Base-by-base conservation (phyloP, 192 early-diverging fungal species). In the Lobulomyces angularis region DNA sequence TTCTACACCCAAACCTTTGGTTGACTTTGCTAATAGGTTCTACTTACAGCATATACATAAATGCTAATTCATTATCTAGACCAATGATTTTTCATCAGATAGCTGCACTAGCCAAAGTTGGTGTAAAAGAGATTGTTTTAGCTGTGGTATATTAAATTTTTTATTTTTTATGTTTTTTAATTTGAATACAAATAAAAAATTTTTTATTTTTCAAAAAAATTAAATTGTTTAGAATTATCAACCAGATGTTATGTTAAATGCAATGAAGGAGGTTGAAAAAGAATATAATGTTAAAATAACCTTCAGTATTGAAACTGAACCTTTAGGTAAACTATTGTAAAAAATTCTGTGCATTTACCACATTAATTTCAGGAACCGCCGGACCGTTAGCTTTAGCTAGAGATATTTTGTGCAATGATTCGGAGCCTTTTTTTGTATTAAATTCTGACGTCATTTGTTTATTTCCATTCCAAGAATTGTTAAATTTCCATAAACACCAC, bases 61-160 rank as follows among this genome's bases (percentile, higher is more conserved):
- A n/a, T n/a, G n/a, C n/a, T n/a, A n/a, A n/a, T n/a, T n/a, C n/a
- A n/a, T n/a, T n/a, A n/a, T n/a, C n/a, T n/a, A n/a, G n/a, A 62
- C 91, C 91, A 46, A 94, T 98, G 83, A 93, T 98, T 62, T 77
- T 91, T 34, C 94, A 96, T 64, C 94, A 98, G 69, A 96, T 98
- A 46, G 88, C 91, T 53, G 89, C 82, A 5, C 71, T 98, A 12
- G 87, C 82, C 31, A 81, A 90, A 81, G 93, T 94, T 66, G 41
- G 63, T 49, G 22, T n/a, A n/a, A n/a, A n/a, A n/a, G n/a, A n/a
- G n/a, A n/a, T n/a, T n/a, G n/a, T n/a, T n/a, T 17, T 1, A 29
- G n/a, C n/a, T n/a, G n/a, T n/a, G n/a, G n/a, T n/a, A n/a, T n/a
- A n/a, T n/a, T n/a, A n/a, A n/a, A n/a, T n/a, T n/a, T n/a, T n/a